Base-by-base conservation (phyloP, 805 yeast genomes). In the Starmerella powellii region DNA sequence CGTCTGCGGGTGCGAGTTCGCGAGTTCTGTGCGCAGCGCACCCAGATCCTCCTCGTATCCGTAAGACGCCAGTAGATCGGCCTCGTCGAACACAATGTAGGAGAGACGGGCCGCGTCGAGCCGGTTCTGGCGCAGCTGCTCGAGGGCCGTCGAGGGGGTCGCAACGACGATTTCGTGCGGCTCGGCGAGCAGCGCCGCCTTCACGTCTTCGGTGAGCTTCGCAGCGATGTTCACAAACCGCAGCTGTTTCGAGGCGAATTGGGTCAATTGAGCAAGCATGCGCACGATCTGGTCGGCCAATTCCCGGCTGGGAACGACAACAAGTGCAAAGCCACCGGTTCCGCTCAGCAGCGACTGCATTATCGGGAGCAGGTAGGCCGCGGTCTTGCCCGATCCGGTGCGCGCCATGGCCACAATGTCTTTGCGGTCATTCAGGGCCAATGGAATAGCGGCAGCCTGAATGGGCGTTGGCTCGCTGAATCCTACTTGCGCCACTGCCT, bases 371-470 rank as follows among this genome's bases (percentile, higher is more conserved):
- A 80, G 63, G 58, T 88, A 88, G 1, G 96, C 94, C 10, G 84
- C 82, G 0, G 97, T 88, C 62, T 88, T 88, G 50, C 97, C 97
- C 8, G 95, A 81, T 3, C 98, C 98, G 0, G 98, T 88, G 20
- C 84, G 76, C 6, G 97, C 95, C 58, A 82, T 78, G 30, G 96
- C 96, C 36, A 88, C 80, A 49, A 88, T 80, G 59, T 88, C 96
- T 64, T 86, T 79, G 57, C 80, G 82, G 52, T 88, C 91, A 50
- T 84, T 81, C 40, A 91, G 63, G 1, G 98, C 95, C 38, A 91
- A 65, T 33, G 94, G 95, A 46, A 91, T 84, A n/a, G 95, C 81
- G 57, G 78, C 78, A 8, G 93, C 73, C 63, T 91, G 98, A 41
- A 91, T 80, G 44, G 85, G 70, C 1, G 97, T 91, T 8, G 98